Evolutionary conservation across 345 rosid species (phyloP).

Genomic region (Microcos paniculata): DNA sequence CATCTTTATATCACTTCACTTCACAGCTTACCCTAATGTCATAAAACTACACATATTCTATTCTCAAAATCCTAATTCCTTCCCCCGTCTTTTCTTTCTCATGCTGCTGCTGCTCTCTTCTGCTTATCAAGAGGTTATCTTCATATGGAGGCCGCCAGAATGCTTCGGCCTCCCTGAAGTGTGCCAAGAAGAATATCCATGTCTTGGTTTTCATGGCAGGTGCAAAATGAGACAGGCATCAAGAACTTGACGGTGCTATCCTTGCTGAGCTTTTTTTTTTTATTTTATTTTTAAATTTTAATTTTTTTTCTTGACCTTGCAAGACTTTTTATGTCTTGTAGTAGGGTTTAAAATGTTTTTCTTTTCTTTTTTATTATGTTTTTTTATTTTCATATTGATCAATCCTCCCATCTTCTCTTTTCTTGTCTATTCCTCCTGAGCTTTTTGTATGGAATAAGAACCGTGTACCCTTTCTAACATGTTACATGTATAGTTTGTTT

Average conservation of each 20-base stretch:
- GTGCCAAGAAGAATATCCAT: not conserved
- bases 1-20: conserved; percentile 20
- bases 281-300: not conserved
- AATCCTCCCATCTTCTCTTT: not conserved
- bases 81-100: conserved; percentile 7
- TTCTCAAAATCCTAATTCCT: no score
- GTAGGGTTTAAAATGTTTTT: not conserved
- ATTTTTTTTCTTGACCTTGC: conserved; percentile 72
- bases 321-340: conserved; percentile 33
- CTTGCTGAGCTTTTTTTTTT: conserved; percentile 46
- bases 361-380: not conserved
- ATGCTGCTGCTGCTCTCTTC: not conserved
- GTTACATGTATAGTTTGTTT: not conserved
- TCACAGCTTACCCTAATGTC: not conserved
- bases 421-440: conserved; percentile 40
- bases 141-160: conserved; percentile 23
- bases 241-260: conserved; percentile 42
- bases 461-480: not conserved
- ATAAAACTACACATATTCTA: not conserved
- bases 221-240: not conserved
- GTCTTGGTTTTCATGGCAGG: not conserved
- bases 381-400: not conserved
- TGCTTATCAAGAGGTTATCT: not conserved
- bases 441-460: conserved; percentile 20
- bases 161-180: not conserved